Evolutionary conservation across 768 basidiomycete genomes (phyloP).

Genomic region (Leccinum incarnatum): DNA sequence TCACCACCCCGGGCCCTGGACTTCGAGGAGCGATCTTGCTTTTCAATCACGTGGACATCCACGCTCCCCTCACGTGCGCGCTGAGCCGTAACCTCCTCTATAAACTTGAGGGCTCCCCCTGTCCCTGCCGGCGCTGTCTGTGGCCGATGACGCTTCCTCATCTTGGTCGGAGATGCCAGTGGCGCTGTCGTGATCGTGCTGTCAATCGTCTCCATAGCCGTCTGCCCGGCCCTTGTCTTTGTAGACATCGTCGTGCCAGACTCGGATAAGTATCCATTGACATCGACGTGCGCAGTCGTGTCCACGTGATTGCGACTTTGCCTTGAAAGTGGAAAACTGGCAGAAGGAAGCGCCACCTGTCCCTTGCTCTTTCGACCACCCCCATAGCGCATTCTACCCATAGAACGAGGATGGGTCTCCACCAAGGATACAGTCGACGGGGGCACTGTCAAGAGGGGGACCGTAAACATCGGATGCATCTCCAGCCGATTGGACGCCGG

Average conservation of each 20-base stretch:
- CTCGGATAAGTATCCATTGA: not conserved
- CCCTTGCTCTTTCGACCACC: not conserved
- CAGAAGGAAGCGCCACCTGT: not conserved
- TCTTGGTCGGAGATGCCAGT: constrained; percentile 1
- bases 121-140: constrained; percentile 24
- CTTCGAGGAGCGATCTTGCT: not conserved
- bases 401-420: not conserved
- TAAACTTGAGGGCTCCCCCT: constrained; percentile 16
- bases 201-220: not conserved
- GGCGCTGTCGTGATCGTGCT: not conserved
- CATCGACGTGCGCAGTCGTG: not conserved
- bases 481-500: not conserved
- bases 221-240: not conserved
- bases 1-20: not conserved
- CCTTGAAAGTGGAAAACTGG: not conserved
- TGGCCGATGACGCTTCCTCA: constrained; percentile 17
- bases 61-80: constrained; percentile 2
- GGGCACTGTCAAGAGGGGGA: constrained; percentile 28
- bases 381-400: not conserved
- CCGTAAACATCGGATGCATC: constrained; percentile 30
- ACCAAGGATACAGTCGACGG: not conserved
- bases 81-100: constrained; percentile 5
- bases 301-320: not conserved
- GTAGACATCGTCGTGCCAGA: not conserved
- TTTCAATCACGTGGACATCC: not conserved